Percentiles rank a stretch among this genome's conserved stretches.
These are phyloP conservation scores for Rhynchosporium secalis DNA, from an alignment of 2,329 filamentous ascomycete species.

Conservation along the genomic window DNA sequence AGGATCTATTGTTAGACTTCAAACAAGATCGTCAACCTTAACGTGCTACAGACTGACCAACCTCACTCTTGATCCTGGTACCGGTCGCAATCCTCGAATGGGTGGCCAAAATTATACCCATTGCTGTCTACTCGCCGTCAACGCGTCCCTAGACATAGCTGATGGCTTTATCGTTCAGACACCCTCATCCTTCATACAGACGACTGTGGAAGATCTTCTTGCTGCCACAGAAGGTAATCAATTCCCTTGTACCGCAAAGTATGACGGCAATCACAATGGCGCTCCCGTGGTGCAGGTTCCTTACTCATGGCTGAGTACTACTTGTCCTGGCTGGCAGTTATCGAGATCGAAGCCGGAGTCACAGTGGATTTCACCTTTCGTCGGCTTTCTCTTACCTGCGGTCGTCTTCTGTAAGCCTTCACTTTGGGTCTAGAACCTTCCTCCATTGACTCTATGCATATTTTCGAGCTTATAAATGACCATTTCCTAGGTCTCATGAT, in stretches of 20 bases:
- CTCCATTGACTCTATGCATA: neutral
- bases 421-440: neutral
- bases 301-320: conserved; percentile 18
- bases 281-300: conserved; percentile 13
- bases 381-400: conserved; percentile 23
- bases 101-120: conserved; percentile 17
- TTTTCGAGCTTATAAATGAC: no score
- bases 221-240: conserved; percentile 3
- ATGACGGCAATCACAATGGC: conserved; percentile 13
- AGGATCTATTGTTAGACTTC: neutral
- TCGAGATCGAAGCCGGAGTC: conserved; percentile 13
- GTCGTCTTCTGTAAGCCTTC: conserved; percentile 16
- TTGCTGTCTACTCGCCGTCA: conserved; percentile 22
- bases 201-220: neutral
- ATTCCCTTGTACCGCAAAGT: conserved; percentile 19
- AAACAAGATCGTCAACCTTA: neutral
- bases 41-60: neutral
- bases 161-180: conserved; percentile 9
- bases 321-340: conserved; percentile 22
- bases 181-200: neutral
- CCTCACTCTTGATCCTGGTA: conserved; percentile 5
- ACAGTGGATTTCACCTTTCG: conserved; percentile 25
- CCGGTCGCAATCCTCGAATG: conserved; percentile 2
- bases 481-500: conserved; percentile 15
- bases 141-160: conserved; percentile 14